Conservation (phyloP, 108 stramenopile species). For the Nitzschia sp. region DNA sequence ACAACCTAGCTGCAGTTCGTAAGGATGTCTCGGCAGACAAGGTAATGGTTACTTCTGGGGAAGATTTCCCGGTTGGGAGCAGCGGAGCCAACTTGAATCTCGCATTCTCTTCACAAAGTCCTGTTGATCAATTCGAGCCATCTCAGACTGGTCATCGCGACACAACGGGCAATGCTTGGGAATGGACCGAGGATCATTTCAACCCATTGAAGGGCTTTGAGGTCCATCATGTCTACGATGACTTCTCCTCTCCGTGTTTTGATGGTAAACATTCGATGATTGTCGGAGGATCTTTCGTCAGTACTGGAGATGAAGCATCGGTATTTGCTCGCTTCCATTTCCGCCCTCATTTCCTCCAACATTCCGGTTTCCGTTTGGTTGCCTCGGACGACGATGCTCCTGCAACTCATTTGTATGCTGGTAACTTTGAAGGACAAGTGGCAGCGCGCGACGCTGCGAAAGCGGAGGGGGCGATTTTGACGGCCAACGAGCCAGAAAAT, state of each 20-base stretch:
- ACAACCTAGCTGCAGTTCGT: constrained; percentile 65
- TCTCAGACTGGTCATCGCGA: constrained; percentile 80
- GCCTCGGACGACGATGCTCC: constrained; percentile 72
- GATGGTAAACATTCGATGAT: constrained; percentile 95
- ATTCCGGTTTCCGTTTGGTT: constrained; percentile 92
- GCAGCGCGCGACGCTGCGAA: constrained; percentile 46
- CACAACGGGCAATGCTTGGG: constrained; percentile 94
- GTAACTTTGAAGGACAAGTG: constrained; percentile 67
- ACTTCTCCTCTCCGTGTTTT: constrained; percentile 95
- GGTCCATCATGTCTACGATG: constrained; percentile 89
- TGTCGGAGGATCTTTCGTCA: constrained; percentile 90
- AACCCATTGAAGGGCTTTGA: constrained; percentile 86
- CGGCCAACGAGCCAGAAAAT: constrained; percentile 22
- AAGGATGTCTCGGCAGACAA: constrained; percentile 54
- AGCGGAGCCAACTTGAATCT: constrained; percentile 78
- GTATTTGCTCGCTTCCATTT: constrained; percentile 94
- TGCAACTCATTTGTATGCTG: constrained; percentile 74
- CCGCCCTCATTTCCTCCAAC: constrained; percentile 94
- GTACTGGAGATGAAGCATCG: constrained; percentile 93
- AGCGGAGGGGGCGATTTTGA: constrained; percentile 2
- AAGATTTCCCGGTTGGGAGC: constrained; percentile 50
- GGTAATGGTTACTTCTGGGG: constrained; percentile 72
- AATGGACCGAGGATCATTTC: constrained; percentile 94
- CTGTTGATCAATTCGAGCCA: constrained; percentile 71
- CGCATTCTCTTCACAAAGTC: constrained; percentile 76